These are phyloP conservation scores for Talaromyces amestolkiae DNA, from an alignment of 2,329 filamentous ascomycete genomes.

Conservation along the genomic window DNA sequence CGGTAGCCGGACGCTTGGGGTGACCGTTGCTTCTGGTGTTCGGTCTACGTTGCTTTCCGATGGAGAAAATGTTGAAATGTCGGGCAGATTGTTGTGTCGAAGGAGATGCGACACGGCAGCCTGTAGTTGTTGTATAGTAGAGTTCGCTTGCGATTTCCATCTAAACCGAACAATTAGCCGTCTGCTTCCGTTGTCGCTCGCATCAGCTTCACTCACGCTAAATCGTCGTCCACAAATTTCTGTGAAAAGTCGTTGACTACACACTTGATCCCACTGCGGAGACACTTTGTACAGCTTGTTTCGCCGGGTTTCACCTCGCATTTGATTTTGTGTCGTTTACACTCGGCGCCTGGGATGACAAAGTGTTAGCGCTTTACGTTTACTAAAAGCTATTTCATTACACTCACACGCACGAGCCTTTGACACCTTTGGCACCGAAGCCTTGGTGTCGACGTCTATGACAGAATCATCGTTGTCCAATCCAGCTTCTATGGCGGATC, in stretches of 20 bases:
- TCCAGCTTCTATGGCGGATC: conserved; percentile 37
- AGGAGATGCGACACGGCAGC: conserved; percentile 48
- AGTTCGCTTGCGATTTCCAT: conserved; percentile 47
- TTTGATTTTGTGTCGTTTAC: conserved; percentile 56
- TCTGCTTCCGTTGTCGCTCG: background rate
- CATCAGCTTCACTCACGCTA: conserved; percentile 41
- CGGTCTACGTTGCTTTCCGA: conserved; percentile 28
- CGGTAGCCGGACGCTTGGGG: conserved; percentile 26
- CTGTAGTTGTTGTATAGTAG: conserved; percentile 44
- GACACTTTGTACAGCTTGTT: conserved; percentile 50
- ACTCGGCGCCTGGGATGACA: conserved; percentile 44
- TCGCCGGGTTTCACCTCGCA: conserved; percentile 52
- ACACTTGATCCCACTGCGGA: conserved; percentile 51
- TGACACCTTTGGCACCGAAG: conserved; percentile 36
- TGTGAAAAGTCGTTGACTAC: conserved; percentile 57
- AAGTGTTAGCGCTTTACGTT: background rate
- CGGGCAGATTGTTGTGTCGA: conserved; percentile 42
- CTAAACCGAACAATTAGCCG: conserved; percentile 26
- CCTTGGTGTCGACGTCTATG: conserved; percentile 22
- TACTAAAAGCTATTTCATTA: background rate
- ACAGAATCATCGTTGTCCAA: conserved; percentile 31
- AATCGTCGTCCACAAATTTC: conserved; percentile 55
- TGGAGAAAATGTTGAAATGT: conserved; percentile 40
- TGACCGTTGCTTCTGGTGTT: conserved; percentile 29
- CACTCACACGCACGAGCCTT: conserved; percentile 44